phyloP scores from a whole-genome alignment of 306 rosid species.

The Abrus precatorius region DNA sequence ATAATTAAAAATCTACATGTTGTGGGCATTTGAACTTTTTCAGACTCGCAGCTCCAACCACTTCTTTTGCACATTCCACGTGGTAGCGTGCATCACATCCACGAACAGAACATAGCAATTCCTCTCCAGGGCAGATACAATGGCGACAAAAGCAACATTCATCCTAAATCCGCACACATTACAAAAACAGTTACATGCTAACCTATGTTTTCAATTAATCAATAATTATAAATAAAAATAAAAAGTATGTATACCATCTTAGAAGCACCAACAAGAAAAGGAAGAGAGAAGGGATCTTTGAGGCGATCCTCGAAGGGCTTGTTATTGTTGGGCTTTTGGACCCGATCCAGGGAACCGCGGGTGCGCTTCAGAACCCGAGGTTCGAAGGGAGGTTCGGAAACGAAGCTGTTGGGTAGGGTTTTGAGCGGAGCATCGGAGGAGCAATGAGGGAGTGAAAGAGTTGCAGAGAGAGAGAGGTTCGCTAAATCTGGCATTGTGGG shows the following conservation, averaged over 20 bases:
- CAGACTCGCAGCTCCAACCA: constrained; percentile 50
- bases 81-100: constrained; percentile 75
- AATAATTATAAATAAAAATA: neutral
- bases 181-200: neutral
- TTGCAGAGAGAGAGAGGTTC: constrained; percentile 61
- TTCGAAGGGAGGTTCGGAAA: constrained; percentile 36
- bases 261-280: constrained; percentile 73
- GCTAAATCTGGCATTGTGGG: constrained; percentile 77
- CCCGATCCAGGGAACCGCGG: constrained; percentile 50
- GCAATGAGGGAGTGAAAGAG: constrained; percentile 53
- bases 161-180: constrained; percentile 54
- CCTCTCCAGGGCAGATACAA: constrained; percentile 62
- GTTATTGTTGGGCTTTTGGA: constrained; percentile 49
- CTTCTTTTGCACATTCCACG: constrained; percentile 66
- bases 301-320: constrained; percentile 66
- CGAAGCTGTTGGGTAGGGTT: constrained; percentile 43
- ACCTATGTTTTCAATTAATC: neutral
- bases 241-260: constrained; percentile 59
- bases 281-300: constrained; percentile 66
- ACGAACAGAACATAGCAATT: constrained; percentile 72
- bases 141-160: constrained; percentile 67
- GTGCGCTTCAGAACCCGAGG: constrained; percentile 61
- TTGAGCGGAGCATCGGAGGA: constrained; percentile 46
- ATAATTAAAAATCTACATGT: constrained; percentile 65
- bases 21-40: constrained; percentile 90